Percentiles rank a stretch among this genome's conserved stretches.
Evolutionary conservation across 2,329 filamentous ascomycete genomes (phyloP).

Genomic region (Ascochyta koolunga): DNA sequence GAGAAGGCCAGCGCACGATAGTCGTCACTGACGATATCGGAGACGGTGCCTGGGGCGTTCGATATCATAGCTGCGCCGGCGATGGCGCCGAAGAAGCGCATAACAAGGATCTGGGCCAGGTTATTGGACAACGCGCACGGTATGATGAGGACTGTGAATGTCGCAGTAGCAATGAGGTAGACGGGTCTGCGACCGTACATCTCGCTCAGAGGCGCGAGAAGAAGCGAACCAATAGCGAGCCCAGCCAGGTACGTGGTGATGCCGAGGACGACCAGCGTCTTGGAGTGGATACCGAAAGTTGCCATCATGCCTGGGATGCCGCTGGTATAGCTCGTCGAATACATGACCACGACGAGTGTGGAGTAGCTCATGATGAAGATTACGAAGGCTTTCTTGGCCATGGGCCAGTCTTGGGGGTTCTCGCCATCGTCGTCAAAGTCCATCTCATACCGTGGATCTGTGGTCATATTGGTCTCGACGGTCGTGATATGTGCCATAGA

Average conservation of each 20-base stretch:
- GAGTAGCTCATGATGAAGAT: conserved; percentile 63
- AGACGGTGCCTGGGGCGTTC: conserved; percentile 81
- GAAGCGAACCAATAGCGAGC: conserved; percentile 71
- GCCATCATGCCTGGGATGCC: conserved; percentile 71
- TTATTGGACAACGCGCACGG: conserved; percentile 74
- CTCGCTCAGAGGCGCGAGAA: conserved; percentile 76
- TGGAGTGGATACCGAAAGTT: conserved; percentile 66
- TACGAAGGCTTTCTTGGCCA: conserved; percentile 62
- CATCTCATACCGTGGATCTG: conserved; percentile 70
- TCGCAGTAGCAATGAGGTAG: conserved; percentile 68
- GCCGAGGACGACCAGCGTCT: conserved; percentile 72
- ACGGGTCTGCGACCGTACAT: conserved; percentile 71
- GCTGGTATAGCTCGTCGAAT: conserved; percentile 80
- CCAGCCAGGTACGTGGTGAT: conserved; percentile 81
- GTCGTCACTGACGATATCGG: conserved; percentile 82
- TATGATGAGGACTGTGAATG: conserved; percentile 73
- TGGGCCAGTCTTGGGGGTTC: conserved; percentile 72
- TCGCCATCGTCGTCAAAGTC: conserved; percentile 67
- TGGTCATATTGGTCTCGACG: conserved; percentile 46
- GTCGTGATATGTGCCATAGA: conserved; percentile 32
- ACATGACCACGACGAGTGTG: conserved; percentile 59
- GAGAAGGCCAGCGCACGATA: conserved; percentile 82
- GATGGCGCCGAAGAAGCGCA: conserved; percentile 75
- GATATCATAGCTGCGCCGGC: conserved; percentile 81
- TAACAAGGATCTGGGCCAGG: conserved; percentile 70